phyloP scores from a whole-genome alignment of 108 stramenopile species.

The Pseudonitzschia multiseries region DNA sequence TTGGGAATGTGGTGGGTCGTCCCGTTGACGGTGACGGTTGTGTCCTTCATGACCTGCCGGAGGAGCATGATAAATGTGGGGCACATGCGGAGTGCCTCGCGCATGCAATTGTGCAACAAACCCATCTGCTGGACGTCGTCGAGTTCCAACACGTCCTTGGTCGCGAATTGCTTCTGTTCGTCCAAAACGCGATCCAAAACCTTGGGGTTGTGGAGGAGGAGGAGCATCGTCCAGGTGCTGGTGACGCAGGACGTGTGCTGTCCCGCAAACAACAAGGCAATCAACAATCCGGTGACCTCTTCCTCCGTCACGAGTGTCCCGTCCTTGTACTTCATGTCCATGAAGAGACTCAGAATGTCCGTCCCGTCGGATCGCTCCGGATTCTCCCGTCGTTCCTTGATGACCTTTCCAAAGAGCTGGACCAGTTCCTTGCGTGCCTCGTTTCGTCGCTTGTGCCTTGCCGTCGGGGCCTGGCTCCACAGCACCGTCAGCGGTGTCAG shows the following conservation, averaged over 20 bases:
- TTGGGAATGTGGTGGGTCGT: slow-evolving; percentile 79
- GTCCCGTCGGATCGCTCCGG: slow-evolving; percentile 81
- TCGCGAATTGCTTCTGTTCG: slow-evolving; percentile 64
- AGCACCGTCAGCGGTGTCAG: slow-evolving; percentile 97
- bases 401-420: slow-evolving; percentile 89
- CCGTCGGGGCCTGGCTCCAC: slow-evolving; percentile 93
- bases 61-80: slow-evolving; percentile 98
- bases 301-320: slow-evolving; percentile 87
- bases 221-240: slow-evolving; percentile 93
- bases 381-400: slow-evolving; percentile 81
- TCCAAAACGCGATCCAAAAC: slow-evolving; percentile 76
- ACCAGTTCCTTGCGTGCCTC: slow-evolving; percentile 91
- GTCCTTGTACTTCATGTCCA: slow-evolving; percentile 98
- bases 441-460: slow-evolving; percentile 82
- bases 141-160: slow-evolving; percentile 48
- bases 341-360: slow-evolving; percentile 95
- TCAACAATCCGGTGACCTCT: slow-evolving; percentile 95
- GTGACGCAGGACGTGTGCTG: slow-evolving; percentile 99
- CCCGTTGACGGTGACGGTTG: slow-evolving; percentile 73
- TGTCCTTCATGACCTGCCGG: slow-evolving; percentile 88
- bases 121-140: slow-evolving; percentile 88
- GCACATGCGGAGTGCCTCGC: slow-evolving; percentile 94
- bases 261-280: slow-evolving; percentile 98
- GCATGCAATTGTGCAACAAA: slow-evolving; percentile 91
- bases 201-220: slow-evolving; percentile 82